Conservation (phyloP, 371 early-diverging fungal species). For the Syncephalis fuscata region DNA sequence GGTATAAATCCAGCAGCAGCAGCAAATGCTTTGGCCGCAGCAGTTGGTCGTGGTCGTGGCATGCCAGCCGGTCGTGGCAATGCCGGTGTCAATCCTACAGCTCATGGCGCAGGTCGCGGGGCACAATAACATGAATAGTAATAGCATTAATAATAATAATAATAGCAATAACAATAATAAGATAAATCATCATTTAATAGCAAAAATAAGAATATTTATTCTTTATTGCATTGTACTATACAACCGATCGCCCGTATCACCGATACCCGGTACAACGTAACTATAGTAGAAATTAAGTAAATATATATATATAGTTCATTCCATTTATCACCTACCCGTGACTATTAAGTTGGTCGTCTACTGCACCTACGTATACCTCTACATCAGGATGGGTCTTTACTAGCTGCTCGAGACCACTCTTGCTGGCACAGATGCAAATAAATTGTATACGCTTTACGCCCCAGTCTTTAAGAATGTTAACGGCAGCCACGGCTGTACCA, state of each 20-base stretch:
- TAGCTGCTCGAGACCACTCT: constrained; percentile 38
- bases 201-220: too few species aligned
- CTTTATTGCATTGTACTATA: constrained; percentile 21
- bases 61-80: too few species aligned
- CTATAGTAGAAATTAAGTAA: constrained; percentile 9
- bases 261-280: constrained; percentile 53
- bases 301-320: neutral
- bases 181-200: too few species aligned
- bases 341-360: constrained; percentile 48
- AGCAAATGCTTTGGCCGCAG: too few species aligned
- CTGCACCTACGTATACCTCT: constrained; percentile 37
- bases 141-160: too few species aligned
- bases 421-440: constrained; percentile 38
- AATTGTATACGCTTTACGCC: constrained; percentile 57
- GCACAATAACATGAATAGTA: too few species aligned
- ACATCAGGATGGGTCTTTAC: constrained; percentile 56
- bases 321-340: constrained; percentile 22
- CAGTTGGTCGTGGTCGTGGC: too few species aligned
- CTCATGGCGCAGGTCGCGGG: too few species aligned
- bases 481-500: constrained; percentile 67
- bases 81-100: too few species aligned
- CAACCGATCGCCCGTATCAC: constrained; percentile 65
- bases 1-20: too few species aligned
- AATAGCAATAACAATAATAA: too few species aligned
- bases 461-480: constrained; percentile 69